A percentile compares a stretch with the other conserved stretches of the same genome.
Evolutionary conservation across 2,329 filamentous ascomycete species (phyloP).

Genomic region (Aspergillus spinulosporus): DNA sequence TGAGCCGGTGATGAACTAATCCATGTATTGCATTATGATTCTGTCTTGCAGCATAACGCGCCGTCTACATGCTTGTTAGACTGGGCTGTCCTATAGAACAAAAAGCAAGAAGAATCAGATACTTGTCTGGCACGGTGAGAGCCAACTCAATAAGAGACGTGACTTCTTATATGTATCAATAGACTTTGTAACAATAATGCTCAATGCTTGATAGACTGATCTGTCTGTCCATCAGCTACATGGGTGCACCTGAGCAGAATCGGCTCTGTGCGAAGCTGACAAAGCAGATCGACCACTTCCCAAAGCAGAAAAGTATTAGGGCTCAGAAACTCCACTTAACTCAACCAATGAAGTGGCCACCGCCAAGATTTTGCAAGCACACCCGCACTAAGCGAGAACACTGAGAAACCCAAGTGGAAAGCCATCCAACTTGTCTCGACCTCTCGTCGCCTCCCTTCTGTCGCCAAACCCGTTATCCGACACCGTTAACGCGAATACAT

Average conservation of each 20-base stretch:
- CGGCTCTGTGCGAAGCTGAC: constrained; percentile 1
- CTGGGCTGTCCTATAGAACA: background rate
- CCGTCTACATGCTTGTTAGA: background rate
- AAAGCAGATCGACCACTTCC: background rate
- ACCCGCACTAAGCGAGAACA: constrained; percentile 47
- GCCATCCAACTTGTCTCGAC: constrained; percentile 27
- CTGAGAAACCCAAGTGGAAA: constrained; percentile 23
- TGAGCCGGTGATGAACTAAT: constrained; percentile 6
- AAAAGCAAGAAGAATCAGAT: too few relatives aligned
- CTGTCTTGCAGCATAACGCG: background rate
- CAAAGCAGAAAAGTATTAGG: constrained; percentile 38
- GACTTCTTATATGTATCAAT: background rate
- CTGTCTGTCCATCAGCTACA: too few relatives aligned
- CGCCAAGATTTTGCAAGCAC: constrained; percentile 46
- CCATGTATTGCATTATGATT: background rate
- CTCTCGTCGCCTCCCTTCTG: constrained; percentile 29
- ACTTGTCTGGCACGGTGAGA: background rate
- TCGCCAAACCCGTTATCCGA: constrained; percentile 39
- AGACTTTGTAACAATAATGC: background rate
- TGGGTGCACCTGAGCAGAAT: too few relatives aligned
- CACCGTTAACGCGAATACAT: constrained; percentile 40
- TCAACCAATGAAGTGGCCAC: constrained; percentile 27
- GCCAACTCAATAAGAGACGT: background rate
- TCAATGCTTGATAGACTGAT: too few relatives aligned
- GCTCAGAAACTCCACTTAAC: constrained; percentile 25